Evolutionary conservation across 176 grass and related monocot species (phyloP).

Genomic region (Thinopyrum elongatum): DNA sequence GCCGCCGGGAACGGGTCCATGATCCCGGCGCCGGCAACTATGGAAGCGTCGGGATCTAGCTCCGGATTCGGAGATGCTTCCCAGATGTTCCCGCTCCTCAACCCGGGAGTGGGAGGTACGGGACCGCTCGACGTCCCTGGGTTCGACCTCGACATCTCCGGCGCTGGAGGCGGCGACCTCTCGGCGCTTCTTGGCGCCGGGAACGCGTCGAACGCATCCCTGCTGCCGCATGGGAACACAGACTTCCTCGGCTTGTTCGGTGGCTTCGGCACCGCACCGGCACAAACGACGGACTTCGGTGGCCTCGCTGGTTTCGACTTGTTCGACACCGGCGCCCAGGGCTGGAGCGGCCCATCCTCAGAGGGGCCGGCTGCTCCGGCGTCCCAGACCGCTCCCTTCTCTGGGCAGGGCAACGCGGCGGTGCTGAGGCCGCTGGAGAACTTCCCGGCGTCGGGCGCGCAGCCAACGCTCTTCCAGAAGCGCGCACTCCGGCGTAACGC

Average conservation of each 20-base stretch:
- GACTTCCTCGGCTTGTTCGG: conserved; percentile 53
- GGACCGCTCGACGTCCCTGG: conserved; percentile 54
- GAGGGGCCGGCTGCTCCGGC: conserved; percentile 2
- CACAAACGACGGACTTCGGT: conserved; percentile 37
- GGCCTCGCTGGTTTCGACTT: conserved; percentile 49
- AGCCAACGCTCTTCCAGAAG: conserved; percentile 97
- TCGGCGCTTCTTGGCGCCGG: conserved; percentile 30
- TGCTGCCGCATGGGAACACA: conserved; percentile 24
- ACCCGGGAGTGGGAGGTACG: conserved; percentile 10
- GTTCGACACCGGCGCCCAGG: conserved; percentile 38
- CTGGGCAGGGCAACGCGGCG: conserved; percentile 58
- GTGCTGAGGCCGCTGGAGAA: conserved; percentile 80
- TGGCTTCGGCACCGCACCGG: conserved; percentile 53
- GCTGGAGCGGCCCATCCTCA: conserved; percentile 13
- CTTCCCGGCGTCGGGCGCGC: conserved; percentile 67
- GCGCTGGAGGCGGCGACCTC: conserved; percentile 13
- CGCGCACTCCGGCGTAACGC: conserved; percentile 78
- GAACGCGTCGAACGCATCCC: conserved; percentile 27
- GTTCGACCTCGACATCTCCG: conserved; percentile 61
- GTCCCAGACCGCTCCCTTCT: conserved; percentile 30
- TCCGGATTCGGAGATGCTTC: conserved; percentile 5
- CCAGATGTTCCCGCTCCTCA: conserved; percentile 55
- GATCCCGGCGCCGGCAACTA: conserved; percentile 1
- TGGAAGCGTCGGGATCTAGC: conserved; percentile 1
- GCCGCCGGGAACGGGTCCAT: conserved; percentile 29